These are phyloP conservation scores for Pyrenophora seminiperda DNA, from an alignment of 2,329 filamentous ascomycete genomes.

Conservation along the genomic window DNA sequence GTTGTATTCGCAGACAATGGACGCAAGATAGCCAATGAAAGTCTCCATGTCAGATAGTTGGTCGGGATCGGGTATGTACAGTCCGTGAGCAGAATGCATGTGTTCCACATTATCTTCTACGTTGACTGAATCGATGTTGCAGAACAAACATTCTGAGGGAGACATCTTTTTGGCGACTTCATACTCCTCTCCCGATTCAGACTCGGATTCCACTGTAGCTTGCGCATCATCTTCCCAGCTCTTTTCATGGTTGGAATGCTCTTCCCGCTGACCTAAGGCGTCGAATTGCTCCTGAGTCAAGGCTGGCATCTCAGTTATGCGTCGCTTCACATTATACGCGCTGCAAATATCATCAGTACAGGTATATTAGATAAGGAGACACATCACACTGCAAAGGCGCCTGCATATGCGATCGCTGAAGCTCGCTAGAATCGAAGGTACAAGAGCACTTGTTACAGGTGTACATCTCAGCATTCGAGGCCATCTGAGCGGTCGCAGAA, in stretches of 20 bases:
- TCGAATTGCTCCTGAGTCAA: slow-evolving; percentile 18
- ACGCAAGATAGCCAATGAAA: slow-evolving; percentile 41
- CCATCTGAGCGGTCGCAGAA: slow-evolving; percentile 6
- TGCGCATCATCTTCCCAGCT: not conserved
- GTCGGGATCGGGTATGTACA: slow-evolving; percentile 35
- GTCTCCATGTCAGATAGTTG: slow-evolving; percentile 33
- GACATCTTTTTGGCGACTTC: not conserved
- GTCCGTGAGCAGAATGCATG: slow-evolving; percentile 35
- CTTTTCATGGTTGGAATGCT: not conserved
- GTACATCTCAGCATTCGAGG: slow-evolving; percentile 5
- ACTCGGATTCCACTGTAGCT: not conserved
- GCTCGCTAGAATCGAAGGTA: slow-evolving; percentile 17
- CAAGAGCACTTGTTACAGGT: slow-evolving; percentile 27
- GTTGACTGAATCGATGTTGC: slow-evolving; percentile 15
- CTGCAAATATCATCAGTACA: not conserved
- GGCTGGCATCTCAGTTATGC: slow-evolving; percentile 21
- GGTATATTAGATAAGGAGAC: not conserved
- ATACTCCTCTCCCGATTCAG: not conserved
- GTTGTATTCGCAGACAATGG: slow-evolving; percentile 31
- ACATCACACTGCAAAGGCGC: slow-evolving; percentile 23
- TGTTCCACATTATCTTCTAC: slow-evolving; percentile 31
- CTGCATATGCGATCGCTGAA: slow-evolving; percentile 27
- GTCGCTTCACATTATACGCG: slow-evolving; percentile 24
- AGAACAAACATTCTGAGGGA: slow-evolving; percentile 39
- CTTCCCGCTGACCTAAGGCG: slow-evolving; percentile 6